Conservation (phyloP, 352 stramenopile species). For the Pythium pyrilobum region DNA sequence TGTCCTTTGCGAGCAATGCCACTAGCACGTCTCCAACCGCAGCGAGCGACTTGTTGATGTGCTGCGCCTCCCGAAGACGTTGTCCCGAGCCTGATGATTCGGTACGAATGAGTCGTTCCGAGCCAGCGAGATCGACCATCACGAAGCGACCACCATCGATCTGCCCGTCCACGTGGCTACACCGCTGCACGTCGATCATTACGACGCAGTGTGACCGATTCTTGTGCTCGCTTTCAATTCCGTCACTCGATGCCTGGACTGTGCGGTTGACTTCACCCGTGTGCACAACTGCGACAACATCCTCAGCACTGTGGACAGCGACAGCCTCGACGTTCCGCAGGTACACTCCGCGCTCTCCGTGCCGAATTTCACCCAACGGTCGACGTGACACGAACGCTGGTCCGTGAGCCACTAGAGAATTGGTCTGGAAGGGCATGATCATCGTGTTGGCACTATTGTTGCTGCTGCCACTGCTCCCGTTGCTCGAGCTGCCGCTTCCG, state of each 20-base stretch:
- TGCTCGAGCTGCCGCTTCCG: not conserved
- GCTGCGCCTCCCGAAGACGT: slow-evolving; percentile 59
- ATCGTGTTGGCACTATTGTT: not conserved
- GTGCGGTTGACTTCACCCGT: slow-evolving; percentile 30
- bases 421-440: slow-evolving; percentile 21
- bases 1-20: slow-evolving; percentile 65
- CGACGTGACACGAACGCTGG: slow-evolving; percentile 23
- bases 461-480: not conserved
- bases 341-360: slow-evolving; percentile 61
- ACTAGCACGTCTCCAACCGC: slow-evolving; percentile 69
- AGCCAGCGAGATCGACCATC: slow-evolving; percentile 77
- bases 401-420: not conserved
- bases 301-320: slow-evolving; percentile 22
- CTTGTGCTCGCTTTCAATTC: slow-evolving; percentile 32
- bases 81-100: slow-evolving; percentile 21
- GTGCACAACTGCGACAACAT: slow-evolving; percentile 34
- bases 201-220: slow-evolving; percentile 58
- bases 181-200: slow-evolving; percentile 48
- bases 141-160: slow-evolving; percentile 40
- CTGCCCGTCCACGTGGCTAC: slow-evolving; percentile 37
- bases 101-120: slow-evolving; percentile 56
- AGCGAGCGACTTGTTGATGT: slow-evolving; percentile 79
- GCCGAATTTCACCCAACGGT: slow-evolving; percentile 56
- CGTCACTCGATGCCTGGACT: slow-evolving; percentile 8
- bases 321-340: slow-evolving; percentile 59